Base-by-base conservation (phyloP, 2,329 filamentous ascomycete species). In the Trichophyton mentagrophytes region DNA sequence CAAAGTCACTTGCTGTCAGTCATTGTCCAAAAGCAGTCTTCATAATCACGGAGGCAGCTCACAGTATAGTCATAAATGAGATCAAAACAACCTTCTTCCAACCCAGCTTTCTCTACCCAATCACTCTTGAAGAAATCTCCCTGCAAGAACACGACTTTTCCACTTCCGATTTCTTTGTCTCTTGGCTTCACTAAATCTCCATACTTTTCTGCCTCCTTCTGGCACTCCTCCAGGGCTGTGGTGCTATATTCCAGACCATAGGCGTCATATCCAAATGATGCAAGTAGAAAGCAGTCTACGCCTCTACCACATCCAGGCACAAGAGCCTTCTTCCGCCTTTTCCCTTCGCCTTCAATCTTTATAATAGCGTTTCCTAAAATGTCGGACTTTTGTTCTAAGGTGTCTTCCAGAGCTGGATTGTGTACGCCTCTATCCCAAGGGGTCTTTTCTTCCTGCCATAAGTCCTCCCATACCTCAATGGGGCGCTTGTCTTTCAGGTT, bases 231-330 rank as follows among this genome's bases (percentile, higher is more conserved):
- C 3, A 79, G 62, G 1, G 77, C 83, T 17, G 73, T 75, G 7
- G 76, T 68, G 51, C 84, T 85, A 60, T 82, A 80, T 69, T 95
- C 90, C 1, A 95, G 74, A 0, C 89, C 90, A 67, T 83, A 85
- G 1, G 85, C 84, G 72, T 95, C 86, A 70, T 88, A 93, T 0
- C 90, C 90, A 68, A 86, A 83, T 8, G 83, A 82, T 57, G 85
- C 82, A 51, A 95, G 79, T 42, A 95, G 77, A 8, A 89, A 78
- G 1, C 90, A 87, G 74, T 95, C 90, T 69, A 93, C 87, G 3
- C 90, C 90, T 55, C 82, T 81, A 0, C 90, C 90, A 72, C 90
- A 95, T 3, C 89, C 90, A 0, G 90, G 88, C 0, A 95, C 86
- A 7, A 95, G 77, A 1, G 86, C 89, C 61, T 76, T 78, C 66